Conservation (phyloP, 176 grass and related monocot genomes). For the Dactylis glomerata region DNA sequence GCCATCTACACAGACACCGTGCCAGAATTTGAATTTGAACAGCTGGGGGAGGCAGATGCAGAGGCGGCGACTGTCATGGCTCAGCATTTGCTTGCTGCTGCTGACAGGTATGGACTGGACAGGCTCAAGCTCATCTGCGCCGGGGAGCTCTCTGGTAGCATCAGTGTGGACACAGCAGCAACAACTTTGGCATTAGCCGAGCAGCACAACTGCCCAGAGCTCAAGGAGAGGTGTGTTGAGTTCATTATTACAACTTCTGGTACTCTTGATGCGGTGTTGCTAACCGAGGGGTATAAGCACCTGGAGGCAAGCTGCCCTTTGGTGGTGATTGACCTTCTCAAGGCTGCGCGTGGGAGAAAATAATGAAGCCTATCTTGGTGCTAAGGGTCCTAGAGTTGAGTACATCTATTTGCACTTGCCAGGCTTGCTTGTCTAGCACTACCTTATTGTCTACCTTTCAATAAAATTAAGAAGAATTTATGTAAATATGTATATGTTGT, state of each 20-base stretch:
- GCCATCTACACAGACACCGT: constrained; percentile 37
- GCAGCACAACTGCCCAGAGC: constrained; percentile 33
- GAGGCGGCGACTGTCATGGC: not conserved
- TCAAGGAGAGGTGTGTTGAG: constrained; percentile 42
- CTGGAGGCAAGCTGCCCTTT: not conserved
- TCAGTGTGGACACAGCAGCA: constrained; percentile 29
- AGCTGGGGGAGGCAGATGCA: not conserved
- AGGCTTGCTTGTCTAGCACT: no score
- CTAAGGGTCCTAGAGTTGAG: no score
- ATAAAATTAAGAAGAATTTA: not conserved
- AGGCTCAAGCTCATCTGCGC: constrained; percentile 50
- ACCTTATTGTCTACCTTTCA: no score
- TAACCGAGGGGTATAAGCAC: not conserved
- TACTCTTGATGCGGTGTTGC: not conserved
- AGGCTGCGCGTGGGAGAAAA: not conserved
- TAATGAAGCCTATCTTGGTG: no score
- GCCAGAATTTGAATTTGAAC: constrained; percentile 25
- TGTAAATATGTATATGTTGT: not conserved
- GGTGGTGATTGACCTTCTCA: not conserved
- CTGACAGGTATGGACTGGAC: constrained; percentile 45
- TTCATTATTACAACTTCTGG: constrained; percentile 22
- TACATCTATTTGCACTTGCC: no score
- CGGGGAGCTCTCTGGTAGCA: constrained; percentile 16
- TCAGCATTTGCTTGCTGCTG: constrained; percentile 23
- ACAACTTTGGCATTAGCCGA: constrained; percentile 43